Evolutionary conservation across 169 alveolate genomes (phyloP), one percentile per base, ranked within the genome.

Genomic region (Perkinsus chesapeaki): DNA sequence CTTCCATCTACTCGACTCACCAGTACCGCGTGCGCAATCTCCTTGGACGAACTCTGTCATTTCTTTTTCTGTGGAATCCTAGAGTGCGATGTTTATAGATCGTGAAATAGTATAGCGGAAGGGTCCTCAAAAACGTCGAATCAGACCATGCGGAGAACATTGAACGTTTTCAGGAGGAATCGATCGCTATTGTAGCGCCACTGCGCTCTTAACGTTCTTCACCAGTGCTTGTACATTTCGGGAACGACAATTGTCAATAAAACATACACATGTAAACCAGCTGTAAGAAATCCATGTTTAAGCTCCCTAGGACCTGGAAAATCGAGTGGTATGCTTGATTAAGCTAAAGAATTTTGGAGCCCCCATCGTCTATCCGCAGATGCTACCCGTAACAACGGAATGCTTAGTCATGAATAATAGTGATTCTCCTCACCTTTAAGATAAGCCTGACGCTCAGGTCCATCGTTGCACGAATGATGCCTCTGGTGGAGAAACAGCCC

Each of bases 401-500:
- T 38, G 34, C 91, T n/a, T 38, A 73, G 16, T 9, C 91, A 73
- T 38, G 23, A 7, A 73, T 27, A 38, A 73, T 5, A 5, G 5
- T 38, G 9, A 73, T 5, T 19, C 10, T 38, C 23, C 39, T 34
- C 47, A 82, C 92, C 39, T 31, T 12, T 82, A 16, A 12, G 20
- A 23, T 36, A 36, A 39, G 43, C 20, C 92, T 20, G 37, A 3
- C 9, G 39, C 12, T 20, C 39, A 12, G 39, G 43, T 3, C n/a
- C 92, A 36, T 3, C 5, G 47, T 82, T 39, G 3, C 39, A 5
- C 7, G n/a, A 3, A 12, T 36, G 36, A 43, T 92, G 93, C 90
- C 39, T 12, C 73, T 92, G 91, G 47, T 92, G 93, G n/a, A 92
- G 39, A 39, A 92, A 92, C 36, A 47, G 39, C 0, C 93, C 93